Conservation (phyloP, 1,139 yeast genomes). For the Geotrichum reessii region DNA sequence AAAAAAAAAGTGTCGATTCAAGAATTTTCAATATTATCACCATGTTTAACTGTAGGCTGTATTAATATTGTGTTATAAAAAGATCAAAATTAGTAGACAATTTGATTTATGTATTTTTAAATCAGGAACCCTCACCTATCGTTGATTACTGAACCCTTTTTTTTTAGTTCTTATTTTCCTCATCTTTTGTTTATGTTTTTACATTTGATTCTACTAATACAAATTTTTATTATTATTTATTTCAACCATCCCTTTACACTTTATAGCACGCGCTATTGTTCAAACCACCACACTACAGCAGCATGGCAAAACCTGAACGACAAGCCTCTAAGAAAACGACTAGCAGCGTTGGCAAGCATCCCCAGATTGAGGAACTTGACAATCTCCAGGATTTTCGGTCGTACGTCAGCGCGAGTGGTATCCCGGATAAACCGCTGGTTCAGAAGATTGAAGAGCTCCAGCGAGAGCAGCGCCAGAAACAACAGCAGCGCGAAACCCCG, state of each 20-base stretch:
- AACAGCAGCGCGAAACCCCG: background rate
- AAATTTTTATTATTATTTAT: no score
- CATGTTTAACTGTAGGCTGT: background rate
- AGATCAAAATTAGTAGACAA: no score
- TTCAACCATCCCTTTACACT: no score
- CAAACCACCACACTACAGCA: background rate
- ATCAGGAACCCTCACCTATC: background rate
- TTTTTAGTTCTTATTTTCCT: background rate
- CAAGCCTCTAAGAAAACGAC: background rate
- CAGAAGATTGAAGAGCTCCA: slow-evolving; percentile 29
- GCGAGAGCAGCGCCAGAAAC: slow-evolving; percentile 20
- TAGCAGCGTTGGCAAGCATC: slow-evolving; percentile 15
- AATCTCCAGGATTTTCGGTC: slow-evolving; percentile 22
- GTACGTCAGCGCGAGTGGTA: slow-evolving; percentile 26
- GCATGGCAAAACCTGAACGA: background rate
- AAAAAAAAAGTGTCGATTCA: no score
- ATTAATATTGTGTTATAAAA: no score
- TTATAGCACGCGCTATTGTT: no score
- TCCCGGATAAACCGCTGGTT: slow-evolving; percentile 29
- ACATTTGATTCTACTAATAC: background rate
- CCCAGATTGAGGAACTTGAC: slow-evolving; percentile 25
- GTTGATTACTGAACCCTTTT: background rate
- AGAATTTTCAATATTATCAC: no score
- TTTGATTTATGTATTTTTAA: no score
- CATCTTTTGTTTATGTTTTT: background rate